Percentiles rank a stretch among this genome's conserved stretches.
Evolutionary conservation across 2,329 filamentous ascomycete species (phyloP).

Genomic region (Exophiala oligosperma): DNA sequence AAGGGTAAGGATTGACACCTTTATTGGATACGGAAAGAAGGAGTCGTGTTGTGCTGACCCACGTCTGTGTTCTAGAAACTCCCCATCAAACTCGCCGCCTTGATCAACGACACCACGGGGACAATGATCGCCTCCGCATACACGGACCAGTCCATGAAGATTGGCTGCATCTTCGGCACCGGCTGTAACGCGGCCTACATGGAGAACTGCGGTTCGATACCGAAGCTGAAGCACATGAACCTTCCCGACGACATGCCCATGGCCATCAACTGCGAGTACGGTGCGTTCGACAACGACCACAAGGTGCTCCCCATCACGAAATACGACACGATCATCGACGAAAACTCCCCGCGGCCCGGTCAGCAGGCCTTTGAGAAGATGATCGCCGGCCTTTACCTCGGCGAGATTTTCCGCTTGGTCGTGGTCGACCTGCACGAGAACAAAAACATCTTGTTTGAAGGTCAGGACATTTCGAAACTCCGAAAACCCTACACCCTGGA

Average conservation of each 20-base stretch:
- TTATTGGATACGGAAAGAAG: too few species aligned
- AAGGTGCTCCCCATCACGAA: slow-evolving; percentile 79
- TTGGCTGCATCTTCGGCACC: slow-evolving; percentile 97
- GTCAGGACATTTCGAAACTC: slow-evolving; percentile 76
- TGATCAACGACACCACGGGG: slow-evolving; percentile 98
- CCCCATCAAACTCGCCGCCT: slow-evolving; percentile 78
- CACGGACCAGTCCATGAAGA: slow-evolving; percentile 89
- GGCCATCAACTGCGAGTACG: slow-evolving; percentile 98
- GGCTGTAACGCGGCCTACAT: slow-evolving; percentile 92
- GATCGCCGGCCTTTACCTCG: slow-evolving; percentile 91
- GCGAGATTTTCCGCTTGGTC: slow-evolving; percentile 89
- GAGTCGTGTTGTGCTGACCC: too few species aligned
- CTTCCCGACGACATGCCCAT: slow-evolving; percentile 80
- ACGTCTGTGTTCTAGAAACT: slow-evolving; percentile 18
- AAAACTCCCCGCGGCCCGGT: slow-evolving; percentile 85
- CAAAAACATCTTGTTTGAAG: slow-evolving; percentile 75
- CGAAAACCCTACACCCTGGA: slow-evolving; percentile 88
- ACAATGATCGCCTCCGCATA: slow-evolving; percentile 96
- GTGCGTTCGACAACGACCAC: slow-evolving; percentile 93
- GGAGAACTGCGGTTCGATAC: slow-evolving; percentile 86
- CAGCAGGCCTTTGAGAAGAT: slow-evolving; percentile 98
- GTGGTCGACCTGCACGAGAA: slow-evolving; percentile 83
- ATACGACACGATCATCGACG: slow-evolving; percentile 86
- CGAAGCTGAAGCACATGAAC: slow-evolving; percentile 90
- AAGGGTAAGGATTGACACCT: slow-evolving; percentile 48